Evolutionary conservation across 371 early-diverging fungal species (phyloP), one percentile per base, ranked within the genome.

Genomic region (Mortierella sp.): DNA sequence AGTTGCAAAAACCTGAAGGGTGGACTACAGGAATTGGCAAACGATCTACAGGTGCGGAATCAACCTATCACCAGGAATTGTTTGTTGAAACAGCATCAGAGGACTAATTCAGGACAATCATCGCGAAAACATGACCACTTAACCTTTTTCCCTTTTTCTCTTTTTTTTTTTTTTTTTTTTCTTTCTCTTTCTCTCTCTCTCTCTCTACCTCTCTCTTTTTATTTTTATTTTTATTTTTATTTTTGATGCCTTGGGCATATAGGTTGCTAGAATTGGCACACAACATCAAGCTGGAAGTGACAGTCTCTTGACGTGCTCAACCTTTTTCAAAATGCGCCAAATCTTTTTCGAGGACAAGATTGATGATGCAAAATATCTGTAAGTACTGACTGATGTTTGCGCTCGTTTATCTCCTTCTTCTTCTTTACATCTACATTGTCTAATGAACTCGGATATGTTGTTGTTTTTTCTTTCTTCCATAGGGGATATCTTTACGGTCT

Each of bases 221-320:
- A 37, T 37, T 9, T 37, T 37, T 37, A 37, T 37, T 37, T 5
- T 37, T 9, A 37, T 9, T 37, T 37, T 9, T 37, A 37, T 37
- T 37, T 37, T 9, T 37, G 37, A 9, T 37, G 37, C n/a, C n/a
- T n/a, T n/a, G n/a, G n/a, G n/a, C n/a, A n/a, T 68, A 5, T 71
- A 93, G 89, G 92, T 97, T 63, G 80, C 92, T 60, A 88, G 99
- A 56, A 93, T 98, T 58, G 99, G 99, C 9, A 93, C 96, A 43
- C 99, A 99, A 86, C 99, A 99, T 84, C 99, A 99, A 83, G 99
- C 99, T 37, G 99, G 99, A 18, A 97, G 97, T 79, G 99, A 99
- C 85, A 95, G 97, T 70, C 84, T 99, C 58, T 82, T 99, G 68
- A 99, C 99, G 9, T 92, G 94, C 28, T 88, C 94, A 58, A 95